phyloP scores from a whole-genome alignment of 2,329 filamentous ascomycete species.

The Fusarium decemcellulare region DNA sequence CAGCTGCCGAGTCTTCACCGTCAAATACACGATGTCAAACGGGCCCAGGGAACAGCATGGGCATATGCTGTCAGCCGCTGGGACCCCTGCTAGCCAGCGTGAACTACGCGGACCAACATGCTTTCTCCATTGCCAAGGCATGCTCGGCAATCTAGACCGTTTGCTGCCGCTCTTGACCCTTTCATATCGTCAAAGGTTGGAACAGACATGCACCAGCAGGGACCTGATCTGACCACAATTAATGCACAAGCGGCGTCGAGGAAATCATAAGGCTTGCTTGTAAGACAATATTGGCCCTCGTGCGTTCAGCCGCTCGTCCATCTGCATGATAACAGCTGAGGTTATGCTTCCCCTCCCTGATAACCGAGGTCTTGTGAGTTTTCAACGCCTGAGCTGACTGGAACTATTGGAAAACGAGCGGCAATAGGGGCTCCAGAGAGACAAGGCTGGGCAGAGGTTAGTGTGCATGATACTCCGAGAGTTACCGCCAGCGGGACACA shows the following conservation, averaged over 20 bases:
- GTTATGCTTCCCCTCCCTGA: constrained; percentile 16
- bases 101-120: constrained; percentile 4
- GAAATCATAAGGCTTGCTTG: constrained; percentile 15
- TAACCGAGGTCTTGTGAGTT: constrained; percentile 25
- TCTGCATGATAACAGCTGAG: constrained; percentile 34
- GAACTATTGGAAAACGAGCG: constrained; percentile 24
- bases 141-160: constrained; percentile 20
- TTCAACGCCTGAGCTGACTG: constrained; percentile 31
- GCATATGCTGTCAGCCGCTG: constrained; percentile 9
- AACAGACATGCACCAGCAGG: constrained; percentile 18
- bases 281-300: constrained; percentile 8
- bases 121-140: constrained; percentile 13
- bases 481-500: neutral
- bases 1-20: neutral
- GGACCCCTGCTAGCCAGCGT: neutral
- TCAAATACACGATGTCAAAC: neutral
- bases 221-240: constrained; percentile 14
- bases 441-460: constrained; percentile 8
- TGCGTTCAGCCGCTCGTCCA: constrained; percentile 30
- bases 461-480: constrained; percentile 12
- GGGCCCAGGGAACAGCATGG: constrained; percentile 19
- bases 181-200: neutral
- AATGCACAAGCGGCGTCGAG: neutral
- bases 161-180: neutral
- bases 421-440: constrained; percentile 3